Evolutionary conservation across 2,329 filamentous ascomycete genomes (phyloP), one percentile per base, ranked within the genome.

Genomic region (Elsinoe batatas): DNA sequence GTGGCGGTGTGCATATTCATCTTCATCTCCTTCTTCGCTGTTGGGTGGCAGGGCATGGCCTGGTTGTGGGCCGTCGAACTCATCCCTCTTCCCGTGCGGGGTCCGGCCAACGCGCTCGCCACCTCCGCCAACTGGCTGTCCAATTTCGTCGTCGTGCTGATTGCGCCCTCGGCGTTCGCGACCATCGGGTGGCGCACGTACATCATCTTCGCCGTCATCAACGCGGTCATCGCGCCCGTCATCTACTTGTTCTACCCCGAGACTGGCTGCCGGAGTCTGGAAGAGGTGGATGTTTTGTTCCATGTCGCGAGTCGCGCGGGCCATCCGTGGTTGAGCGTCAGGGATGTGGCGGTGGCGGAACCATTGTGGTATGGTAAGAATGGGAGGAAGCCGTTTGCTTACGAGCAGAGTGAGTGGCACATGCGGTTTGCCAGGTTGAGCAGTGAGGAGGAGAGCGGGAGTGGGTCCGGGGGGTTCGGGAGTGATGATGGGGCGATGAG

Each of bases 1-100:
- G 88, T 89, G 85, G 78, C 82, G 1, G 76, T 88, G 13, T 82
- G 83, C 62, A 71, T 84, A 37, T 84, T 84, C 65, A 74, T 80
- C 12, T 83, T 82, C 67, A 82, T 80, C 63, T 78, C 77, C 1
- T 79, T 79, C 68, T 84, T 83, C 64, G 80, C 78, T 42, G 71
- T 77, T 53, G 78, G 77, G 15, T 83, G 79, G 79, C 72, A 83
- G 46, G 78, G 79, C 18, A 79, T 83, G 66, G 78, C 79, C 7
- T 83, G 79, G 80, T 68, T 83, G 8, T 83, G 81, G 67, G 78
- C 80, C 3, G 79, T 80, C 44, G 80, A 84, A 62, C 77, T 83
- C 61, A 79, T 79, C 60, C 78, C 81, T 30, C 67, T 84, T 26
- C 37, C 54, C 15, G 83, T 81, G 49, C 76, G 81, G 58, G 81